Base-by-base conservation (phyloP, 2,329 filamentous ascomycete genomes). In the Aspergillus jensenii region DNA sequence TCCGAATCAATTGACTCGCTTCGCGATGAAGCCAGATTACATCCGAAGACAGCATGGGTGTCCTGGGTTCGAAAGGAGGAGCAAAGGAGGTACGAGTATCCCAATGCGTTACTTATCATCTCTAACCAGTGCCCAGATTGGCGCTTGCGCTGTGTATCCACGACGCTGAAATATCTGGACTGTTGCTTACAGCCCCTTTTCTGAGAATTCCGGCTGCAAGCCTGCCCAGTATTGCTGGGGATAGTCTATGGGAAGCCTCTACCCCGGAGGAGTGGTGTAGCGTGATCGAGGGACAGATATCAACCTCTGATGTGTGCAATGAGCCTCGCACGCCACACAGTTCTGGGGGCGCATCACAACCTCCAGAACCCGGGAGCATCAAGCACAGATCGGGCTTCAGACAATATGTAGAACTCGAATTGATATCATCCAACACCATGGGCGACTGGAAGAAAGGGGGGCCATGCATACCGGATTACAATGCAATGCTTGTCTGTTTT, bases 121-220 rank as follows among this genome's bases (percentile, higher is more conserved):
- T 21, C n/a, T 9, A 37, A 40, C 14, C 4, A 14, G 14, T 27
- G 37, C 39, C 39, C 21, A 56, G 56, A 8, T 33, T 59, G n/a
- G 23, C 40, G 1, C 31, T 45, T 9, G 62, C 56, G 5, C 25
- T 69, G 17, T 47, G 62, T n/a, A 65, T 69, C 14, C 65, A 71
- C 52, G 68, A 71, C 40, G 63, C 64, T n/a, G 67, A 71, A 12
- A 62, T 71, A 9, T 62, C 66, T 3, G 65, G 62, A 33, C 27
- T 68, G 2, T 62, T 67, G 5, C 60, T 57, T 53, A 59, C 56
- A 14, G 64, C 60, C 39, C 65, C 54, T 17, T 64, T 35, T 51
- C 46, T 54, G n/a, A 37, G 45, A 23, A 44, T 59, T 41, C n/a
- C n/a, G 3, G 17, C 19, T 11, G 23, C 45, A 1, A 43, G 43